Percentiles rank a stretch among this genome's conserved stretches.
phyloP scores from a whole-genome alignment of 345 rosid genomes.

The Eucalyptus cloeziana region DNA sequence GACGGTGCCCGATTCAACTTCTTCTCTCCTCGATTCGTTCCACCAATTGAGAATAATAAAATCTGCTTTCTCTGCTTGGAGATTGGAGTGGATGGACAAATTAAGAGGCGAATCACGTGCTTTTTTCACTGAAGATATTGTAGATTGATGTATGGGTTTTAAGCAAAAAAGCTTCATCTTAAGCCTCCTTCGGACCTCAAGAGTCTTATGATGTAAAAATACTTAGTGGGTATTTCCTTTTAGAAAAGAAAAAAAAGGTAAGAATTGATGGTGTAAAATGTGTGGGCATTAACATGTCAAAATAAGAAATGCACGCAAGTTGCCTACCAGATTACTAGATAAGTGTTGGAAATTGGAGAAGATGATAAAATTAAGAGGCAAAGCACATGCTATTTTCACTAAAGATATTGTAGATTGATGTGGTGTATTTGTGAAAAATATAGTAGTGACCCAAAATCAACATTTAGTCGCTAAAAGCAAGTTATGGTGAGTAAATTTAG shows the following conservation, averaged over 20 bases:
- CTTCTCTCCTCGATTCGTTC: neutral
- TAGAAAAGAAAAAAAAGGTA: too few relatives aligned
- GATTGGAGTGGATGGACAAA: neutral
- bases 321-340: too few relatives aligned
- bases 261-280: too few relatives aligned
- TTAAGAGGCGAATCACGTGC: neutral
- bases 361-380: neutral
- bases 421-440: neutral
- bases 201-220: too few relatives aligned
- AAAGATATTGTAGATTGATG: neutral
- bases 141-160: neutral
- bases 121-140: neutral
- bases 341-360: neutral
- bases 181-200: too few relatives aligned
- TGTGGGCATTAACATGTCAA: too few relatives aligned
- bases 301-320: too few relatives aligned
- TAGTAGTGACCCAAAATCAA: accelerated
- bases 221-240: too few relatives aligned
- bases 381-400: neutral
- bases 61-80: neutral
- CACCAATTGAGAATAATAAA: neutral
- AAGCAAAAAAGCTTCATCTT: too few relatives aligned
- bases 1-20: neutral
- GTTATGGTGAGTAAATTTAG: accelerated
- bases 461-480: neutral